Conservation (phyloP, 192 early-diverging fungal genomes). For the Coemansia sp. region DNA sequence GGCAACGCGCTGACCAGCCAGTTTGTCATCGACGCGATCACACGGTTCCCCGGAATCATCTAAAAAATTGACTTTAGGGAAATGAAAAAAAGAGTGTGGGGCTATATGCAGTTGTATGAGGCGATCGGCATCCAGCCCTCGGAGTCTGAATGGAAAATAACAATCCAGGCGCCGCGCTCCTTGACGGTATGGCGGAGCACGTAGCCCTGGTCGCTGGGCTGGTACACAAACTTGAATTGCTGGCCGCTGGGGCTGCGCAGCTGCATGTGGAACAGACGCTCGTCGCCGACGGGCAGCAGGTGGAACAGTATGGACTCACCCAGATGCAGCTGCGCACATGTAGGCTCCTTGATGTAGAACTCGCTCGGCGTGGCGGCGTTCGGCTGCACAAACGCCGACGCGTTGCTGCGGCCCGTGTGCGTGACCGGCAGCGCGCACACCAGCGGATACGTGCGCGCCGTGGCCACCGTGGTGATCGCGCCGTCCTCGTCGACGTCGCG, state of each 20-base stretch:
- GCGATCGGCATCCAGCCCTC: constrained; percentile 53
- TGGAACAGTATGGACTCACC: constrained; percentile 50
- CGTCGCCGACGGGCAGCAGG: constrained; percentile 46
- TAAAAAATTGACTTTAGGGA: too few relatives aligned
- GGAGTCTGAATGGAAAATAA: constrained; percentile 50
- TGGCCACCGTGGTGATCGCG: constrained; percentile 31
- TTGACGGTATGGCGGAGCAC: constrained; percentile 50
- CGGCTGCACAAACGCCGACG: constrained; percentile 42
- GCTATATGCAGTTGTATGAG: constrained; percentile 33
- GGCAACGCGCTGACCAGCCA: constrained; percentile 36
- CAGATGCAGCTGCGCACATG: constrained; percentile 33
- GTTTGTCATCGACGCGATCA: constrained; percentile 35
- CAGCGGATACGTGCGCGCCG: constrained; percentile 45
- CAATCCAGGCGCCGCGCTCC: constrained; percentile 54
- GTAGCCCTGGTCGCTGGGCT: constrained; percentile 53
- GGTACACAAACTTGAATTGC: constrained; percentile 53
- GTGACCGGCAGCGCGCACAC: constrained; percentile 38
- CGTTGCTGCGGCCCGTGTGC: constrained; percentile 41
- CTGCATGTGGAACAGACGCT: constrained; percentile 51
- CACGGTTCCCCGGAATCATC: constrained; percentile 39
- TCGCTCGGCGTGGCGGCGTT: constrained; percentile 44
- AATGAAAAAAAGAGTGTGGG: background rate
- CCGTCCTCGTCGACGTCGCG: constrained; percentile 48
- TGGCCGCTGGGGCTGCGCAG: constrained; percentile 49
- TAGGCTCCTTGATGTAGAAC: constrained; percentile 53